Base-by-base conservation (phyloP, 768 basidiomycete genomes). In the Xerocomellus chrysenteron region DNA sequence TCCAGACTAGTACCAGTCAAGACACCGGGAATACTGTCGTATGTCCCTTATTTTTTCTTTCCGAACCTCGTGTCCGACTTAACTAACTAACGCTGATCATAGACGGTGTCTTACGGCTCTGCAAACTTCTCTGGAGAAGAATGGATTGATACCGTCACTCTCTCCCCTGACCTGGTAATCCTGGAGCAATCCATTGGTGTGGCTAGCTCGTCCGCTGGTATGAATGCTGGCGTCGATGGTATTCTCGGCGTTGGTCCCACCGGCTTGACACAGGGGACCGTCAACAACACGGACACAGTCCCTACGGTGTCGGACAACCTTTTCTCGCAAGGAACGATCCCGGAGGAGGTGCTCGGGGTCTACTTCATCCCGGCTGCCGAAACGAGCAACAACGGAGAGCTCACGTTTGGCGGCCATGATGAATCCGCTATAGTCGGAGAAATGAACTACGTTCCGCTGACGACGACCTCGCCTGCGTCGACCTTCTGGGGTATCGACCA, bases 221-320 rank as follows among this genome's bases (percentile, higher is more conserved):
- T 21, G 1, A 21, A 21, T 26, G n/a, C n/a, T 7, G 30, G 30
- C 5, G 1, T 30, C 1, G 30, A 79, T 52, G 78, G 78, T 13
- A 68, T 79, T 47, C 68, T 80, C 13, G 61, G 77, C 59, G 33
- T 64, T 33, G 71, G 76, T 9, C 77, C 77, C 5, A 41, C 53
- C 4, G 67, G 63, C 41, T 56, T 78, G 43, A 76, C 76, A 0
- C 30, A 53, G 2, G 65, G 64, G 44, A 66, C 65, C 9, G 54
- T 72, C 12, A 47, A 26, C 16, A 56, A 56, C 39, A 36, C 24
- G 37, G 6, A 30, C 10, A 41, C 16, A 6, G 61, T 75, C 37
- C 69, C 72, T 4, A 77, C 76, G 9, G 72, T 76, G 10, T 65
- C 60, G 14, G 68, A 77, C 60, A 75, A 71, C 55, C 70, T 76